Percentiles rank a stretch among this genome's conserved stretches.
Conservation (phyloP, 2,329 filamentous ascomycete genomes). For the Parastagonospora avenae region DNA sequence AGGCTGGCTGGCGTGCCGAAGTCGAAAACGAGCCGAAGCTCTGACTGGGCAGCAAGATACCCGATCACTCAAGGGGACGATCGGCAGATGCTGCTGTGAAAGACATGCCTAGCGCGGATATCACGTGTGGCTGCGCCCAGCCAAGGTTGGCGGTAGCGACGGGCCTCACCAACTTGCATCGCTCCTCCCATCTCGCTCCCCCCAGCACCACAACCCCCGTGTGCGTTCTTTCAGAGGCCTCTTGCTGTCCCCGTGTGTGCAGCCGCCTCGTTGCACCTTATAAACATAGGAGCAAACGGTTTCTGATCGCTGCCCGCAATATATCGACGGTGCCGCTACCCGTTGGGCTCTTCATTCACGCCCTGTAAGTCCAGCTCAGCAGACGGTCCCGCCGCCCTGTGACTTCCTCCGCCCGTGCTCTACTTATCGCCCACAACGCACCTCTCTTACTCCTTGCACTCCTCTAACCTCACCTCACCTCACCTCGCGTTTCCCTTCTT, state of each 20-base stretch:
- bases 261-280: slow-evolving; percentile 29
- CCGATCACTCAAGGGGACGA: not conserved
- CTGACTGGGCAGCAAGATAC: not conserved
- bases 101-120: slow-evolving; percentile 11
- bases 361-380: slow-evolving; percentile 45
- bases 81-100: slow-evolving; percentile 12
- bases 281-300: slow-evolving; percentile 20
- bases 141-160: slow-evolving; percentile 21
- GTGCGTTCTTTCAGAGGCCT: slow-evolving; percentile 32
- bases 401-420: slow-evolving; percentile 17
- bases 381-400: slow-evolving; percentile 28
- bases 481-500: slow-evolving; percentile 22
- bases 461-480: slow-evolving; percentile 20
- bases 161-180: slow-evolving; percentile 18
- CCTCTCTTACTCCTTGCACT: slow-evolving; percentile 15
- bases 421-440: slow-evolving; percentile 20
- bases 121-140: slow-evolving; percentile 21
- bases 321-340: slow-evolving; percentile 29
- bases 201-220: slow-evolving; percentile 26
- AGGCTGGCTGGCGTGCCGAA: not conserved
- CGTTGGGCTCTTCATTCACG: slow-evolving; percentile 46
- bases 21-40: not conserved
- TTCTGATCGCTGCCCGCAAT: slow-evolving; percentile 13
- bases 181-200: slow-evolving; percentile 25
- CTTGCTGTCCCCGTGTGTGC: slow-evolving; percentile 38